Evolutionary conservation across 305 asterid species (phyloP).

Genomic region (Solanum hybrid): DNA sequence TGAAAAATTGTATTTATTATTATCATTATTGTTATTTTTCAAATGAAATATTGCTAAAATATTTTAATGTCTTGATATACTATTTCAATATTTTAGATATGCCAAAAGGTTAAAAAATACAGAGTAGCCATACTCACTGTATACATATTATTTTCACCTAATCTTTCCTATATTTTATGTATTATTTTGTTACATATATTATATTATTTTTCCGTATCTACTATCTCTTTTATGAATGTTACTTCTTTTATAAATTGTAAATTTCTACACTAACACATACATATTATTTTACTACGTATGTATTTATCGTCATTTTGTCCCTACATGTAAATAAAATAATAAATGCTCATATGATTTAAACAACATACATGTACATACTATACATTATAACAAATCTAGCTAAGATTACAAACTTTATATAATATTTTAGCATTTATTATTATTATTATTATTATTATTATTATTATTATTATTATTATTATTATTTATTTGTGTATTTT

Average conservation of each 20-base stretch:
- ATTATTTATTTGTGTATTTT: too few relatives aligned
- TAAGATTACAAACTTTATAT: background rate
- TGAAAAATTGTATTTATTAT: too few relatives aligned
- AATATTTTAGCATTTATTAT: too few relatives aligned
- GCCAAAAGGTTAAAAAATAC: too few relatives aligned
- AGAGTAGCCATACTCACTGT: too few relatives aligned
- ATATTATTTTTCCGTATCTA: background rate
- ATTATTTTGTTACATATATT: background rate
- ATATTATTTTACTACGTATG: background rate
- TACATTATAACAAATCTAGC: background rate
- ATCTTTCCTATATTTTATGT: background rate
- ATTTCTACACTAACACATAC: background rate
- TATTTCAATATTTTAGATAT: too few relatives aligned
- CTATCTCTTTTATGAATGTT: background rate
- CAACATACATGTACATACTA: background rate
- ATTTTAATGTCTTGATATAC: too few relatives aligned
- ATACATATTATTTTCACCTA: background rate
- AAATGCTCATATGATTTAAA: background rate
- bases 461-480: too few relatives aligned
- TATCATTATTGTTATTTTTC: too few relatives aligned
- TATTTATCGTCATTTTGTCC: too few relatives aligned
- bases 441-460: too few relatives aligned
- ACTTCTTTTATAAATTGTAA: background rate
- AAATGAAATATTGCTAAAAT: too few relatives aligned
- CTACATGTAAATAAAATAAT: background rate